Conservation (phyloP, 2,329 filamentous ascomycete species). For the Aspergillus candidus region DNA sequence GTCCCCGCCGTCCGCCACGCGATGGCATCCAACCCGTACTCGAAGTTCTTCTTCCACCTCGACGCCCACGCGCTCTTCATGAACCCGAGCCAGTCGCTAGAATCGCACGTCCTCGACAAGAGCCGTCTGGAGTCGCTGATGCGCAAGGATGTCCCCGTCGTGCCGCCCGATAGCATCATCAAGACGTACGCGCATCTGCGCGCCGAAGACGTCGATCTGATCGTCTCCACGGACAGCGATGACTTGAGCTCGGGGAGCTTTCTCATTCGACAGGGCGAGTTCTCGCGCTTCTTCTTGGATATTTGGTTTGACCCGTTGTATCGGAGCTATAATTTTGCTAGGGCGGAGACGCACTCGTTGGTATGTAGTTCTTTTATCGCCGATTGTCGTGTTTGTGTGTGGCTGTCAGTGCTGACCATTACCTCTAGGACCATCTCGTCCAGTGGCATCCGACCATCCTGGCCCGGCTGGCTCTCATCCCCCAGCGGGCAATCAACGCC, state of each 20-base stretch:
- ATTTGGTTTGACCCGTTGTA: slow-evolving; percentile 96
- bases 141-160: slow-evolving; percentile 77
- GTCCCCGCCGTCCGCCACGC: slow-evolving; percentile 86
- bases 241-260: slow-evolving; percentile 74
- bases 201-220: slow-evolving; percentile 69
- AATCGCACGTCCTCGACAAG: slow-evolving; percentile 63
- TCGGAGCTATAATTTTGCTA: slow-evolving; percentile 91
- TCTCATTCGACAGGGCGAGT: slow-evolving; percentile 74
- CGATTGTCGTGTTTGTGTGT: too few relatives aligned
- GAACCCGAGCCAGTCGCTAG: slow-evolving; percentile 65
- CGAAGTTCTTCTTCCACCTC: slow-evolving; percentile 79
- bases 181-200: slow-evolving; percentile 83
- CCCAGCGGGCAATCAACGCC: slow-evolving; percentile 74
- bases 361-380: slow-evolving; percentile 51
- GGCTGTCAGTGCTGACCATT: neutral
- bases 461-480: slow-evolving; percentile 81
- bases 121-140: slow-evolving; percentile 67
- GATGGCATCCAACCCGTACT: slow-evolving; percentile 70
- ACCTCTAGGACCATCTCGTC: slow-evolving; percentile 67
- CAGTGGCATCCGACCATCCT: slow-evolving; percentile 98
- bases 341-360: slow-evolving; percentile 84
- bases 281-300: slow-evolving; percentile 88
- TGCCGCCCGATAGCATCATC: slow-evolving; percentile 94
- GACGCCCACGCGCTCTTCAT: slow-evolving; percentile 83
- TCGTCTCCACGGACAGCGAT: slow-evolving; percentile 77